These are phyloP conservation scores for Neotropicomus parvogracilis DNA, from an alignment of 1,284 basidiomycete species.

Conservation along the genomic window DNA sequence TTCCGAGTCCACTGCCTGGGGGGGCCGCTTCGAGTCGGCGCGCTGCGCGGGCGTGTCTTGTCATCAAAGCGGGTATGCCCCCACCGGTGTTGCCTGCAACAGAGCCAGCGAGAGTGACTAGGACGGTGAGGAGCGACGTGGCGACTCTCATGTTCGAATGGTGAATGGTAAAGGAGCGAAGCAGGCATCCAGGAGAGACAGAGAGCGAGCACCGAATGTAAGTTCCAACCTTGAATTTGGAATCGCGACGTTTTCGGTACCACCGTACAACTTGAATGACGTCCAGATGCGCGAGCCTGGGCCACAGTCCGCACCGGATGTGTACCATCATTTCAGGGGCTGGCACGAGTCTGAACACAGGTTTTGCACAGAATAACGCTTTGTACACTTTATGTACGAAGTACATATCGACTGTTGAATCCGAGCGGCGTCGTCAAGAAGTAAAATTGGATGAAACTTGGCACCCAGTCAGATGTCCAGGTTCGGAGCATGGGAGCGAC, in stretches of 20 bases:
- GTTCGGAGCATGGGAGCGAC: too few species aligned
- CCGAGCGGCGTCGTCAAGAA: too few species aligned
- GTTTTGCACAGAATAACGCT: too few species aligned
- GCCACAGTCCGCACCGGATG: too few species aligned
- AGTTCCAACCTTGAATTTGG: slow-evolving; percentile 2
- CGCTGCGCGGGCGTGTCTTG: slow-evolving; percentile 10
- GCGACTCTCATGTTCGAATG: slow-evolving; percentile 32
- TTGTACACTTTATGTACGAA: too few species aligned
- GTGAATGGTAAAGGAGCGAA: slow-evolving; percentile 6
- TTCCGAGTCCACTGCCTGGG: not conserved
- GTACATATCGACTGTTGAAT: too few species aligned
- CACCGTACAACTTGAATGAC: not conserved
- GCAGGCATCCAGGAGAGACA: not conserved
- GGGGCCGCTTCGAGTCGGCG: not conserved
- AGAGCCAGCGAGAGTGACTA: slow-evolving; percentile 3
- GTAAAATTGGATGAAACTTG: too few species aligned
- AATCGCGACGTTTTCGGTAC: slow-evolving; percentile 2
- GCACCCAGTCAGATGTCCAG: too few species aligned
- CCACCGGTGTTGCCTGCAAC: slow-evolving; percentile 6
- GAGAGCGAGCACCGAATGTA: too few species aligned
- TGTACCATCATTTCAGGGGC: too few species aligned
- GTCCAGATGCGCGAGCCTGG: too few species aligned
- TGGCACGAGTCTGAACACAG: too few species aligned
- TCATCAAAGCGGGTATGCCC: slow-evolving; percentile 2
- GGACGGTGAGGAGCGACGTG: not conserved